Base-by-base conservation (phyloP, 164 flowering plant genomes). In the Warburgia ugandensis region DNA sequence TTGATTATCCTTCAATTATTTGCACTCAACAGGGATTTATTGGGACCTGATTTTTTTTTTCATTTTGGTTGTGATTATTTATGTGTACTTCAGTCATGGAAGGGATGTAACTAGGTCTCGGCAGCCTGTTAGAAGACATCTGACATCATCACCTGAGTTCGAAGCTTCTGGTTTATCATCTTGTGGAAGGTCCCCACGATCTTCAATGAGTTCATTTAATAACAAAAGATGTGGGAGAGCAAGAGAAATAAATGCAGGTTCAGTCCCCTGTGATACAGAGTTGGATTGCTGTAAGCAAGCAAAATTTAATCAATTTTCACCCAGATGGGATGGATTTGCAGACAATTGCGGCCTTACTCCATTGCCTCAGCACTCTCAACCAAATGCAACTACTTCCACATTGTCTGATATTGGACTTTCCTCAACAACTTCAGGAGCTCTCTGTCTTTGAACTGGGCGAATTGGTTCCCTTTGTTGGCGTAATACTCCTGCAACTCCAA, bases 401-500 rank as follows among this genome's bases (percentile, higher is more conserved):
- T 53, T 74, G 40, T 68, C 73, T 17, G 72, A 67, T 50, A 16
- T 58, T 40, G 56, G 50, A 23, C 66, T 63, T 25, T 27, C 14
- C 51, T 48, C 28, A 37, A 58, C 32, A 45, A 35, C 21, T 51
- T 68, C 70, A 44, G 59, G 19, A 33, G 33, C 50, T 38, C 72
- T 54, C 60, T 50, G 60, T 53, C 60, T 61, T 50, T 65, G 52
- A 32, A 17, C 43, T 66, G 6, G 45, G n/a, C n/a, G n/a, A n/a
- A n/a, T n/a, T n/a, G 56, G 72, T 58, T 64, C 75, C 41, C 69
- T 67, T 56, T 53, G 46, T 20, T 71, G 75, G 83, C 74, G 36
- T 35, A 58, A 61, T 45, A 74, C 85, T 45, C 74, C 81, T 21
- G 41, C 66, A 11, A 72, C 79, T 28, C 79, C 83, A 16, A 36